These are phyloP conservation scores for Xylariaceae sp. DNA, from an alignment of 2,329 filamentous ascomycete genomes.

Conservation along the genomic window DNA sequence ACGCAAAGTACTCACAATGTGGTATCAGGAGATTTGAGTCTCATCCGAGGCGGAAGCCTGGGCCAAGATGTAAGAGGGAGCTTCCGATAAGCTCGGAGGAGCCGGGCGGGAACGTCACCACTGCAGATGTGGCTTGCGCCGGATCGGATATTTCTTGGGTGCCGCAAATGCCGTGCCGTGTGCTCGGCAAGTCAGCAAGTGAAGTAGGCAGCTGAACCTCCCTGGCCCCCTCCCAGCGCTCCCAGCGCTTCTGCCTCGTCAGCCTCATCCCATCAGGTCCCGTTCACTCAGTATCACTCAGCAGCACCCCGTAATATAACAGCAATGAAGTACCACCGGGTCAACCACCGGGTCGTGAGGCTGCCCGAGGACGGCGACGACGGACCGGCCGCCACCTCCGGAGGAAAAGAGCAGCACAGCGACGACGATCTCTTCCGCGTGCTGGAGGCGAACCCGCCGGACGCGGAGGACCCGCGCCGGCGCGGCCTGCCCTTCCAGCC, in stretches of 20 bases:
- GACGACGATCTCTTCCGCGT: slow-evolving; percentile 8
- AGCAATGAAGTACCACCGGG: slow-evolving; percentile 16
- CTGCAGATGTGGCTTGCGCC: background rate
- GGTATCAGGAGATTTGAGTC: no score
- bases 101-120: no score
- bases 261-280: no score
- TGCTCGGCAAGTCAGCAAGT: background rate
- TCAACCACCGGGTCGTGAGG: slow-evolving; percentile 8
- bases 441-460: slow-evolving; percentile 15
- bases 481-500: slow-evolving; percentile 19
- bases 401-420: no score
- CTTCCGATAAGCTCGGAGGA: no score
- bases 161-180: background rate
- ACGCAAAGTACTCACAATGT: no score
- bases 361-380: background rate
- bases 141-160: background rate
- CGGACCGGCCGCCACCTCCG: background rate
- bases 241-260: no score
- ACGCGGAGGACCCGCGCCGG: slow-evolving; percentile 12
- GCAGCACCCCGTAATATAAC: background rate
- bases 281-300: background rate
- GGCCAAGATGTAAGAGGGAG: no score
- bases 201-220: background rate
- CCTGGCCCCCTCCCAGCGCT: background rate
- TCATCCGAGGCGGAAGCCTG: no score